Base-by-base conservation (phyloP, 2,329 filamentous ascomycete species). In the Neopestalotiopsis rosae region DNA sequence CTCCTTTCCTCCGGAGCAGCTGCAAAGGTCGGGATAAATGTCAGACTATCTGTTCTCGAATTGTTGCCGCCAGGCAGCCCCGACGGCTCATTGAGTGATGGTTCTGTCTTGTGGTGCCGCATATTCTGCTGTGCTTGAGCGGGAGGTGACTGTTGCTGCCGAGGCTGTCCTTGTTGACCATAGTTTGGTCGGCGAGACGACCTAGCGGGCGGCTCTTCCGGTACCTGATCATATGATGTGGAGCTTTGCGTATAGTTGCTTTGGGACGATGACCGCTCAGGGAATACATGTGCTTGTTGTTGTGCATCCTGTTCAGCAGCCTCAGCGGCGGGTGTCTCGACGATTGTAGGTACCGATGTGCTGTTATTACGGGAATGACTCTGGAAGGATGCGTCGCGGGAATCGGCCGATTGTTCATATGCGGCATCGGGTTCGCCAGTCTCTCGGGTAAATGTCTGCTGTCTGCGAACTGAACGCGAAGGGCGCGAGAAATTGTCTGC, bases 11-110 rank as follows among this genome's bases (percentile, higher is more conserved):
- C 92, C 12, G 52, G 56, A 2, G 83, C 75, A 40, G 45, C 17
- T 66, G 76, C 83, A 59, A 92, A 83, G 0, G 91, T 95, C 0
- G 94, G 93, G 65, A 96, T 94, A 73, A 94, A 92, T 0, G 93
- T 94, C 14, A 97, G 83, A 63, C 87, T 90, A 79, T 96, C 65
- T 1, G 93, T 95, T 61, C 92, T 88, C 6, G 79, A 82, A 7
- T 88, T 91, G 68, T 85, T 89, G 67, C 90, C 90, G 13, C 92
- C 92, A 28, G 92, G 90, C 2, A 95, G 81, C 34, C 89, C 85
- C n/a, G 93, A 89, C 3, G 92, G 89, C 69, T 95, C 91, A 72
- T 90, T 90, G 24, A 91, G 82, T 1, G 85, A 88, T 64, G 88
- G 84, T 63, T 80, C 73, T 69, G 81, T 76, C 73, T 80, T 80